Base-by-base conservation (phyloP, 2,329 filamentous ascomycete genomes). In the Pseudogymnoascus sp. region DNA sequence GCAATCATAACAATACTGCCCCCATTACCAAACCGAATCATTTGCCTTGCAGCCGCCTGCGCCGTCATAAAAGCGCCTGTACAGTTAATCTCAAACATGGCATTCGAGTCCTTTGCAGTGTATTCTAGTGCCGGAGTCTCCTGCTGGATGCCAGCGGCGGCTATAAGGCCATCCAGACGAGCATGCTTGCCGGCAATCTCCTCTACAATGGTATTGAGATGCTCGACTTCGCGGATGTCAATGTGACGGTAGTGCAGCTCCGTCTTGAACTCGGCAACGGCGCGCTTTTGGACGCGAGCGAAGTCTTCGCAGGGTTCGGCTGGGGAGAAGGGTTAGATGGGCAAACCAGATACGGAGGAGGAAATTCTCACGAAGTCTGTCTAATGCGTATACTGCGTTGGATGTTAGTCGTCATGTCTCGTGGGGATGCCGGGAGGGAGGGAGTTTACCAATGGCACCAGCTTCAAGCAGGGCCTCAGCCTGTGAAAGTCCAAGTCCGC, bases 381-480 rank as follows among this genome's bases (percentile, higher is more conserved):
- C 77, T 8, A 79, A 70, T 25, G 74, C 74, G 64, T 78, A 79
- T 27, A 77, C 75, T 62, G 62, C 31, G 21, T 10, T 12, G 21
- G 8, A 9, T 31, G 68, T 29, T 38, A 25, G 62, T 31, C 36
- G 31, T 62, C 31, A 62, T 38, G n/a, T 17, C 44, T n/a, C 13
- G 21, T 58, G 51, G 15, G 12, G 8, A 58, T 27, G 10, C 8
- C 13, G 5, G 21, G 41, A 44, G 10, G n/a, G 36, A 44, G 38
- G 1, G 6, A 41, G 67, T 70, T 48, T 67, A 82, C 81, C 80
- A 65, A 78, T 88, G n/a, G 86, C 88, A 10, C 89, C 88, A 15
- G 88, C 87, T 72, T 91, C 87, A 5, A 89, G 78, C 9, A 91
- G 75, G 1, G 84, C 87, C 69, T 91, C 87, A 1, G 87, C 82